Evolutionary conservation across 164 flowering plant genomes (phyloP).

Genomic region (Macadamia integrifolia): DNA sequence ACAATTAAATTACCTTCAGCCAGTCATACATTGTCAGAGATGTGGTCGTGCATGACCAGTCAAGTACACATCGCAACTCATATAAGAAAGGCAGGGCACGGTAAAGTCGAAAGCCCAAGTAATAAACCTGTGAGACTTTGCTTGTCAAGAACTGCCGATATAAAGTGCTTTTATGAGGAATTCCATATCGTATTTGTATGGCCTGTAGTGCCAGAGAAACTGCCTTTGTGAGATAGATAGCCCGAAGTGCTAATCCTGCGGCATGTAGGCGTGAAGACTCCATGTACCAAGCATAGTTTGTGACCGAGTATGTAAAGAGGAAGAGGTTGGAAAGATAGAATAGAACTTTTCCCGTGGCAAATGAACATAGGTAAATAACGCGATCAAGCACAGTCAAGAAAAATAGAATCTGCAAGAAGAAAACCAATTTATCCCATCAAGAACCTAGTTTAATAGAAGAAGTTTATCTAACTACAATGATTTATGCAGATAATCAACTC

Average conservation of each 20-base stretch:
- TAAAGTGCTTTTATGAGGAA: slow-evolving; percentile 90
- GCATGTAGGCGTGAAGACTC: slow-evolving; percentile 48
- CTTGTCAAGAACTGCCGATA: slow-evolving; percentile 94
- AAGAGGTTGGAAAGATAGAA: slow-evolving; percentile 77
- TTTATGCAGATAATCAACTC: neutral
- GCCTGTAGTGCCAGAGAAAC: slow-evolving; percentile 88
- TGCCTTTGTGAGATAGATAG: slow-evolving; percentile 85
- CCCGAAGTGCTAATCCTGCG: slow-evolving; percentile 81
- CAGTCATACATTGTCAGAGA: slow-evolving; percentile 99
- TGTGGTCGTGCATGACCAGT: slow-evolving; percentile 99
- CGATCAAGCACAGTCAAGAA: slow-evolving; percentile 98
- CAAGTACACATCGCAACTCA: slow-evolving; percentile 94
- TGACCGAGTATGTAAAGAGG: slow-evolving; percentile 76
- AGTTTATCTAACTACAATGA: neutral
- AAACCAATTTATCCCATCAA: neutral
- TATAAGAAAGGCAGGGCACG: slow-evolving; percentile 95
- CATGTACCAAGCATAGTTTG: slow-evolving; percentile 86
- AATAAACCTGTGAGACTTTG: slow-evolving; percentile 64
- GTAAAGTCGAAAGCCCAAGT: slow-evolving; percentile 83
- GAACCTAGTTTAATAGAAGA: neutral
- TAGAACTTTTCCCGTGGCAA: slow-evolving; percentile 81
- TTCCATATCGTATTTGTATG: slow-evolving; percentile 78
- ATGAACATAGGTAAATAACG: slow-evolving; percentile 86
- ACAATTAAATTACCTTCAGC: slow-evolving; percentile 66
- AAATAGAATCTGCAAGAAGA: slow-evolving; percentile 63